These are phyloP conservation scores for Pterocarpus santalinus DNA, from an alignment of 306 rosid genomes.

Conservation along the genomic window DNA sequence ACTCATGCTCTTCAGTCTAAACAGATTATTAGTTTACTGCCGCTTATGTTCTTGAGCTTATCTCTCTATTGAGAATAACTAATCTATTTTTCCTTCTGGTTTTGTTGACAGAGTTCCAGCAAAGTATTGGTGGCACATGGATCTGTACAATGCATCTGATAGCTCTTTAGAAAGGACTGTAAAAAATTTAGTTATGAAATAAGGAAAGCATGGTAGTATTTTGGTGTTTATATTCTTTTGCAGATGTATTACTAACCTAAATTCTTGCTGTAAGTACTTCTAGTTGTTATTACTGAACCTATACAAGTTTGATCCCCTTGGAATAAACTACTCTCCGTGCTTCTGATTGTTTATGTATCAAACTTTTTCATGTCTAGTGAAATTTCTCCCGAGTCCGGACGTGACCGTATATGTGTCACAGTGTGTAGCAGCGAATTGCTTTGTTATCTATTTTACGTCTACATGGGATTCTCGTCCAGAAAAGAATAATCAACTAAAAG, in stretches of 20 bases:
- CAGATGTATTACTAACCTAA: conserved; percentile 41
- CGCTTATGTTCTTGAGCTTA: neutral
- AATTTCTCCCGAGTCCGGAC: too few species aligned
- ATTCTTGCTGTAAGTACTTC: conserved; percentile 29
- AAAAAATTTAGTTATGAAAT: conserved; percentile 38
- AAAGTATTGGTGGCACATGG: conserved; percentile 46
- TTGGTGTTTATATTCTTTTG: conserved; percentile 43
- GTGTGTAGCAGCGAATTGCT: too few species aligned
- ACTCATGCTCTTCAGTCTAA: neutral
- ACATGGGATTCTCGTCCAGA: too few species aligned
- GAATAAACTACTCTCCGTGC: too few species aligned
- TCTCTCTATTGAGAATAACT: conserved; percentile 13
- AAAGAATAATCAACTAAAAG: too few species aligned
- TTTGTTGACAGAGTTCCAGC: conserved; percentile 52
- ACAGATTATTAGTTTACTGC: neutral
- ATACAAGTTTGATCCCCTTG: neutral
- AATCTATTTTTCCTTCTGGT: conserved; percentile 33
- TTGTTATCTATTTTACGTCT: too few species aligned
- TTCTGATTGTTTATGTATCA: too few species aligned
- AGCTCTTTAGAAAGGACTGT: conserved; percentile 44
- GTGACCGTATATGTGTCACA: too few species aligned
- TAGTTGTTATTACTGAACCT: conserved; percentile 21
- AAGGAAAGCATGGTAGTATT: conserved; percentile 33
- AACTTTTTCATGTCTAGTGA: too few species aligned
- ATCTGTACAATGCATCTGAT: conserved; percentile 51